These are phyloP conservation scores for Lactarius pseudohatsudake DNA, from an alignment of 768 basidiomycete species.

Conservation along the genomic window DNA sequence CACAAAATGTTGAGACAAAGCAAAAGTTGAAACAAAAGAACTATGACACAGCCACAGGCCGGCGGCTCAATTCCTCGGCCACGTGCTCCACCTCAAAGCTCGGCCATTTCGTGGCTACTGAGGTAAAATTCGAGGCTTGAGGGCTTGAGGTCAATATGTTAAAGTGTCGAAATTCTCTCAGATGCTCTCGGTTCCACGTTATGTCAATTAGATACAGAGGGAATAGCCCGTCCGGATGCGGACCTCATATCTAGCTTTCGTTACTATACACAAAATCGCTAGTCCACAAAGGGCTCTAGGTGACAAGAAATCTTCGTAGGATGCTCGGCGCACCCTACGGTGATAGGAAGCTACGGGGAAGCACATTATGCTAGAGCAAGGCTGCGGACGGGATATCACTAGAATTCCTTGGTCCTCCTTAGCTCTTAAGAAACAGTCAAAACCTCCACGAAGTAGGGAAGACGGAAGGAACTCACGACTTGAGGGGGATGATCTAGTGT, in stretches of 20 bases:
- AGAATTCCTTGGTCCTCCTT: not conserved
- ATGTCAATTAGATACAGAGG: not conserved
- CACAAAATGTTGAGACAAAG: slow-evolving; percentile 1
- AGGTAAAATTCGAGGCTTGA: not conserved
- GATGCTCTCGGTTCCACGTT: not conserved
- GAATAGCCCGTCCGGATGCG: not conserved
- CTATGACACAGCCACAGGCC: not conserved
- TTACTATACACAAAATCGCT: not conserved
- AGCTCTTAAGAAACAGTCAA: slow-evolving; percentile 8
- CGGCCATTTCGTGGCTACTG: not conserved
- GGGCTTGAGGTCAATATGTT: not conserved
- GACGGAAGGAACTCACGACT: slow-evolving; percentile 13
- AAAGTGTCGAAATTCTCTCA: not conserved
- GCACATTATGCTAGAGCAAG: not conserved
- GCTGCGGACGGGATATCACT: not conserved
- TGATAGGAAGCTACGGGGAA: not conserved
- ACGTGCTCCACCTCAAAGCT: not conserved
- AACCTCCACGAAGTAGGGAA: not conserved
- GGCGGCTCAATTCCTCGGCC: not conserved
- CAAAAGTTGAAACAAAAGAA: not conserved
- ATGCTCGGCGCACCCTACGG: not conserved
- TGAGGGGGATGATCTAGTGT: slow-evolving; percentile 5
- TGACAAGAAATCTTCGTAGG: slow-evolving; percentile 15
- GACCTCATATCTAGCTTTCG: slow-evolving; percentile 5
- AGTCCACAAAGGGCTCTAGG: slow-evolving; percentile 1